Conservation (phyloP, 2,329 filamentous ascomycete genomes). For the Ophiobolus disseminans region DNA sequence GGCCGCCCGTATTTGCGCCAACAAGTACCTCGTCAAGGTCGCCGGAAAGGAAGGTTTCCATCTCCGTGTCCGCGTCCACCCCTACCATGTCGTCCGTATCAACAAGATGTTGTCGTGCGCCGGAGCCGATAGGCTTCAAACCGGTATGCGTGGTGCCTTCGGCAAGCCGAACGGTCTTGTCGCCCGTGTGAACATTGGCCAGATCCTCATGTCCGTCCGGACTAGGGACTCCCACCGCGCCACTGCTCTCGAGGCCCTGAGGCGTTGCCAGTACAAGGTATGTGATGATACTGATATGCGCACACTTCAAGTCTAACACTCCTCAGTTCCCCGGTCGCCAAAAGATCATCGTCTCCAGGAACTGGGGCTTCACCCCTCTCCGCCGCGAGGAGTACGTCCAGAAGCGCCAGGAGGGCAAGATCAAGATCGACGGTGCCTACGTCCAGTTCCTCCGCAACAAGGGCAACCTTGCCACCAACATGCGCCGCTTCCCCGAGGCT, state of each 20-base stretch:
- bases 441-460: conserved; percentile 98
- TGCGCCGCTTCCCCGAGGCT: conserved; percentile 92
- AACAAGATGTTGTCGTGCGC: conserved; percentile 99
- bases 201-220: conserved; percentile 96
- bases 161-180: conserved; percentile 99
- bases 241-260: conserved; percentile 96
- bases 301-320: conserved; percentile 7
- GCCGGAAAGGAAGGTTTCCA: conserved; percentile 76
- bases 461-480: conserved; percentile 84
- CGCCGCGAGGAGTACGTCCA: conserved; percentile 96
- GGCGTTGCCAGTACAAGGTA: conserved; percentile 97
- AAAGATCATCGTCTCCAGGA: conserved; percentile 99
- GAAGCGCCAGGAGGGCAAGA: conserved; percentile 89
- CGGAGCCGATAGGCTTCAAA: conserved; percentile 99
- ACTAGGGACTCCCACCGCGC: conserved; percentile 94
- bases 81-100: conserved; percentile 99
- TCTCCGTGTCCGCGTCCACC: conserved; percentile 83
- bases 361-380: conserved; percentile 99
- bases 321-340: conserved; percentile 92
- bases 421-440: conserved; percentile 98
- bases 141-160: conserved; percentile 99
- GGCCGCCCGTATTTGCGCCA: conserved; percentile 99
- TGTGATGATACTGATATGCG: not conserved
- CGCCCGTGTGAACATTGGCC: conserved; percentile 99
- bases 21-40: conserved; percentile 85